phyloP scores from a whole-genome alignment of 768 basidiomycete genomes.

The Podaxis rugospora region DNA sequence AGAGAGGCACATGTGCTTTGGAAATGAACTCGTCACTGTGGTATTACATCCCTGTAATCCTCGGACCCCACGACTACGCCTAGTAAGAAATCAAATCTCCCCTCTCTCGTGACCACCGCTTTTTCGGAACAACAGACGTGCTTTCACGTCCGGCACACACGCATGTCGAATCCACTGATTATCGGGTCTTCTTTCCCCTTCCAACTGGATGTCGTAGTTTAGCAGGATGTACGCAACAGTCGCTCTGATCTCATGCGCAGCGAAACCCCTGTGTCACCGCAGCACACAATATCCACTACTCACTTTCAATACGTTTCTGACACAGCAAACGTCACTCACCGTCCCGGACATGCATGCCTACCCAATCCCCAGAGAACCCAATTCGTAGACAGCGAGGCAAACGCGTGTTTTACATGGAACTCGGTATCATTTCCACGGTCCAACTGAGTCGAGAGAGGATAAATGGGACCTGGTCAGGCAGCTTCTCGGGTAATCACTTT shows the following conservation, averaged over 20 bases:
- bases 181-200: constrained; percentile 17
- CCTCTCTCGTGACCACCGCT: background rate
- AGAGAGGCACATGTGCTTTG: constrained; percentile 55
- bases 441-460: background rate
- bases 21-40: constrained; percentile 15
- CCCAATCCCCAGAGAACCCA: constrained; percentile 4
- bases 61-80: background rate
- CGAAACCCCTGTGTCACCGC: constrained; percentile 26
- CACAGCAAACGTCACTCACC: constrained; percentile 6
- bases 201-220: constrained; percentile 31
- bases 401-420: constrained; percentile 5
- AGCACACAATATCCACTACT: background rate
- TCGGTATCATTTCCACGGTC: background rate
- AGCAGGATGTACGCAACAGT: constrained; percentile 27
- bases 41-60: no score
- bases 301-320: background rate
- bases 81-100: background rate
- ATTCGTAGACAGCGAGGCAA: background rate
- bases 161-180: constrained; percentile 14
- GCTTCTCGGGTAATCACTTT: background rate
- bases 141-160: constrained; percentile 24
- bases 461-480: background rate
- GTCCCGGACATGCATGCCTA: constrained; percentile 1
- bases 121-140: constrained; percentile 31
- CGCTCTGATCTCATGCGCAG: constrained; percentile 27